Conservation (phyloP, 2,329 filamentous ascomycete species). For the Aspergillaceae sp. region DNA sequence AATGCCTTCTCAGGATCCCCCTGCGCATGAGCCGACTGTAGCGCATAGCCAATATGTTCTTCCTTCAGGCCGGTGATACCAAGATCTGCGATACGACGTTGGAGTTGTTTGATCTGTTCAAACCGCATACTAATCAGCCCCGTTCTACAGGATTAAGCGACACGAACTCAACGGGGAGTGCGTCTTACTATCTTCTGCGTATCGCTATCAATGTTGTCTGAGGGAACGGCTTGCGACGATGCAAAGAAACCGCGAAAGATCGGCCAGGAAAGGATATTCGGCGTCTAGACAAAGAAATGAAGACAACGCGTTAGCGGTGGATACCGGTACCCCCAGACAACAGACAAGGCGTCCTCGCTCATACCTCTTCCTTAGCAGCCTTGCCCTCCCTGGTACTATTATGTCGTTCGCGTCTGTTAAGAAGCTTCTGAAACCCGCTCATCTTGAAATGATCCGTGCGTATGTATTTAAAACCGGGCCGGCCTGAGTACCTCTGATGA, state of each 20-base stretch:
- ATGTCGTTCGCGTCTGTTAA: slow-evolving; percentile 32
- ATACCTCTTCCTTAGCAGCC: slow-evolving; percentile 28
- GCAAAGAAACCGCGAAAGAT: slow-evolving; percentile 23
- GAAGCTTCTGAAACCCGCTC: slow-evolving; percentile 36
- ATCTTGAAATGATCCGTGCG: slow-evolving; percentile 15
- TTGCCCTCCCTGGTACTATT: slow-evolving; percentile 15
- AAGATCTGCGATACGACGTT: slow-evolving; percentile 43
- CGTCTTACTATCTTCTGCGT: slow-evolving; percentile 29
- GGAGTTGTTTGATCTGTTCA: slow-evolving; percentile 44
- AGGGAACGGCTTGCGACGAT: slow-evolving; percentile 12
- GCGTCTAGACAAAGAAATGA: slow-evolving; percentile 10
- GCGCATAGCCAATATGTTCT: slow-evolving; percentile 54
- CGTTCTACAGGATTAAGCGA: slow-evolving; percentile 6
- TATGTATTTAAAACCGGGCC: slow-evolving; percentile 4
- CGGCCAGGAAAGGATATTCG: slow-evolving; percentile 17
- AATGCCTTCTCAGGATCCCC: slow-evolving; percentile 67
- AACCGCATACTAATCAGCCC: background rate
- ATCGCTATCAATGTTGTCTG: slow-evolving; percentile 15
- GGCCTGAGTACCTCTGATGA: background rate
- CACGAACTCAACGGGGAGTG: background rate
- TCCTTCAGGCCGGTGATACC: slow-evolving; percentile 51
- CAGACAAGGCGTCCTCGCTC: background rate
- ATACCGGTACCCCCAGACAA: background rate
- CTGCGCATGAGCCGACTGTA: slow-evolving; percentile 54
- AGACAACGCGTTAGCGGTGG: slow-evolving; percentile 5